Percentiles rank a stretch among this genome's conserved stretches.
Evolutionary conservation across 2,329 filamentous ascomycete species (phyloP).

Genomic region (Phaeosphaeriaceae sp.): DNA sequence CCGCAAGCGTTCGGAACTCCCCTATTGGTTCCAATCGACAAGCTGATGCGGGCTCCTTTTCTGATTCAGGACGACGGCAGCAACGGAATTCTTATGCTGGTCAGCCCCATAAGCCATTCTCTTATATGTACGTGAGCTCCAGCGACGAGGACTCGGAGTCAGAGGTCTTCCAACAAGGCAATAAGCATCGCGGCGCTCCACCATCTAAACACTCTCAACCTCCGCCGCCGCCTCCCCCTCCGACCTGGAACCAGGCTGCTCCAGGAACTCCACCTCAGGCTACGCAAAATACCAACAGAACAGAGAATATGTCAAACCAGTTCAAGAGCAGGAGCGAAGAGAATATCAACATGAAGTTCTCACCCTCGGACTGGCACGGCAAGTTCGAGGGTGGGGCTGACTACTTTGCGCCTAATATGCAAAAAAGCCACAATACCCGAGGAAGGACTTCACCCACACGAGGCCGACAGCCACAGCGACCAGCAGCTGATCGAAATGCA

Average conservation of each 20-base stretch:
- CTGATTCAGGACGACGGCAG: slow-evolving; percentile 39
- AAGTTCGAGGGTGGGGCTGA: slow-evolving; percentile 52
- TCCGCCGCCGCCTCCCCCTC: slow-evolving; percentile 21
- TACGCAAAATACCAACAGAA: slow-evolving; percentile 16
- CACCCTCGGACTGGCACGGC: slow-evolving; percentile 54
- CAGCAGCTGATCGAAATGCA: slow-evolving; percentile 23
- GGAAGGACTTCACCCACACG: slow-evolving; percentile 41
- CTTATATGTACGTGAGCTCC: slow-evolving; percentile 39
- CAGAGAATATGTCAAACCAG: slow-evolving; percentile 29
- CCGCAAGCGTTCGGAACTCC: slow-evolving; percentile 60
- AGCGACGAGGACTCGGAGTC: slow-evolving; percentile 39
- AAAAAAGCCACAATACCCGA: slow-evolving; percentile 29
- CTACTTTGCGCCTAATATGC: slow-evolving; percentile 49
- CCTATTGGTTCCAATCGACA: slow-evolving; percentile 41
- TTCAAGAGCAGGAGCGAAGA: slow-evolving; percentile 57
- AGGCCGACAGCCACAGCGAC: slow-evolving; percentile 34
- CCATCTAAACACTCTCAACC: slow-evolving; percentile 24
- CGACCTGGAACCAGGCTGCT: slow-evolving; percentile 20
- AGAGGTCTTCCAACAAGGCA: slow-evolving; percentile 23
- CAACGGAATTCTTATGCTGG: slow-evolving; percentile 36
- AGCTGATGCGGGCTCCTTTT: slow-evolving; percentile 32
- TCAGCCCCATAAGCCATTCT: slow-evolving; percentile 26
- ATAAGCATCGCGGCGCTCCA: slow-evolving; percentile 21
- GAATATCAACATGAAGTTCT: slow-evolving; percentile 58
- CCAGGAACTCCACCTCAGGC: slow-evolving; percentile 28